Base-by-base conservation (phyloP, 345 rosid genomes). In the Ricinus communis region DNA sequence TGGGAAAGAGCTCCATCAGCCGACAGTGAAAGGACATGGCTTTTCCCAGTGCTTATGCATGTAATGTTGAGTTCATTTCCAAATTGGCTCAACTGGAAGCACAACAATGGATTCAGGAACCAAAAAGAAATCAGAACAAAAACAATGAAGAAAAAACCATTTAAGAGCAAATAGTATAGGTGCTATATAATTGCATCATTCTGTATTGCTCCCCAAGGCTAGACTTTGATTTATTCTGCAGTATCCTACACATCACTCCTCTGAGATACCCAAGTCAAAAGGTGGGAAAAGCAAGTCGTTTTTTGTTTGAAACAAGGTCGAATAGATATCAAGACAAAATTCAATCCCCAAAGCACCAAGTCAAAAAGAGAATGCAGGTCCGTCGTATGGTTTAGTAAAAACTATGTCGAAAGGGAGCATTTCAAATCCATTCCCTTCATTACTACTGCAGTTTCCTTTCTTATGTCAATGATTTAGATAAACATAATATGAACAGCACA, bases 61-160 rank as follows among this genome's bases (percentile, higher is more conserved):
- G 95, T 87, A 86, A 91, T 51, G 79, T 86, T 85, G 69, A 87
- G 66, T 40, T 82, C 78, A 65, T 72, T 79, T 71, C 91, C 90
- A 0, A 79, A 15, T 65, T 76, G 78, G 65, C 55, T 84, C 21
- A 84, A 76, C 98, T 90, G 91, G 85, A 89, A 61, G 22, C 31
- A 49, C 14, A 36, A 33, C 14, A 5, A 21, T 30, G 2, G 9
- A 22, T 28, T 2, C 52, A 65, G 4, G 36, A 41, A 75, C 16
- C 11, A 5, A 77, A 2, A 27, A 7, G n/a, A 51, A 31, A 61
- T 62, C 66, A 27, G 13, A 43, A 6, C 2, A 6, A 33, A 33
- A 33, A n/a, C n/a, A n/a, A n/a, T n/a, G n/a, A n/a, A 33, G 38
- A 30, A 36, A 65, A 12, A 18, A 55, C 18, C 15, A 8, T 27